phyloP scores from a whole-genome alignment of 177 flowering plant genomes.

The Telopea speciosissima region DNA sequence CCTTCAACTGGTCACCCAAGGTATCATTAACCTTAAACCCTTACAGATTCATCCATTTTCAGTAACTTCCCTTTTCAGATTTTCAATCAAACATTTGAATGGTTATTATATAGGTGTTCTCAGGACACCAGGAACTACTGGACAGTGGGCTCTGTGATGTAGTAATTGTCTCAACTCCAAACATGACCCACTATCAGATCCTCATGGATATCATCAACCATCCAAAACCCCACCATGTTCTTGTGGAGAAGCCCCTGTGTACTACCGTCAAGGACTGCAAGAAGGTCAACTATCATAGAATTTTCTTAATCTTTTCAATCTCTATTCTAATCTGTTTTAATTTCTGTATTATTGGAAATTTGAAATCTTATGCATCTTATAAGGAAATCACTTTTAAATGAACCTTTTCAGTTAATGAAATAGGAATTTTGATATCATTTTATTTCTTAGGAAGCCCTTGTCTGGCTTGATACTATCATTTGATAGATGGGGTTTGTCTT shows the following conservation, averaged over 20 bases:
- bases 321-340: neutral
- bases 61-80: neutral
- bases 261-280: constrained; percentile 80
- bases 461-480: neutral
- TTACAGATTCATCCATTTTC: neutral
- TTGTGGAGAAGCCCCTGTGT: constrained; percentile 97
- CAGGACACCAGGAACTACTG: constrained; percentile 66
- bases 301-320: neutral
- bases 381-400: neutral
- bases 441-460: neutral
- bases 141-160: constrained; percentile 87
- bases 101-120: constrained; percentile 47
- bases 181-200: constrained; percentile 88
- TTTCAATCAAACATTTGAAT: too few species aligned
- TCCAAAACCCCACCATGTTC: constrained; percentile 79
- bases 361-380: neutral
- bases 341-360: neutral
- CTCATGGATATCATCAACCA: constrained; percentile 84
- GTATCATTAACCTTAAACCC: constrained; percentile 22
- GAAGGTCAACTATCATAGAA: constrained; percentile 36
- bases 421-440: neutral
- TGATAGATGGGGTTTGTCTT: neutral
- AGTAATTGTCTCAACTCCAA: constrained; percentile 77
- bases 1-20: constrained; percentile 58
- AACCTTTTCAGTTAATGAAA: neutral